Evolutionary conservation across 2,329 filamentous ascomycete genomes (phyloP), one percentile per base, ranked within the genome.

Genomic region (Penicillium palitans): DNA sequence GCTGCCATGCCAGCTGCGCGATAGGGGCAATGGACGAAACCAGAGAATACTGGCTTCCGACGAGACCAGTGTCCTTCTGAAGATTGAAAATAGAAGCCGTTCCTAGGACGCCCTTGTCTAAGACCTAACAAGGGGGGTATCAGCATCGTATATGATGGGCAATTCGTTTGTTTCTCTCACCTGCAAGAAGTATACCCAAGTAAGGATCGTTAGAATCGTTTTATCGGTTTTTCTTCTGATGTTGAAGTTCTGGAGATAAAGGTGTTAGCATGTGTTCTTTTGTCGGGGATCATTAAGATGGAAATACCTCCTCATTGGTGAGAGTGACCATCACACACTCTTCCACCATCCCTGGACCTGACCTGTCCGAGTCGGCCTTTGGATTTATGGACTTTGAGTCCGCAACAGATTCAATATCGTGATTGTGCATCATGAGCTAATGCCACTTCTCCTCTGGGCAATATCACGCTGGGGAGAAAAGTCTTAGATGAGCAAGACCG

Each of bases 161-260:
- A 13, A 24, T 37, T 13, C 4, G 15, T 12, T n/a, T 5, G 5
- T 6, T 6, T n/a, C 6, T 37, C 31, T 49, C 31, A 37, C 46
- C 15, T 49, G 46, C 24, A 49, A n/a, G 21, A 49, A 49, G 46
- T 49, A 49, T n/a, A 49, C 46, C 46, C 46, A 49, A 1, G 46
- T 49, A 15, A 49, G 46, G 9, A 49, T 49, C 0, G 21, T 21
- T 6, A 49, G 15, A n/a, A 49, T 49, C 13, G 12, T 29, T 24
- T 37, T 37, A 13, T 49, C 46, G 2, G 46, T 49, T 31, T 49
- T 37, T n/a, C 9, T 35, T n/a, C 35, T 13, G 10, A 49, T 49
- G 6, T 19, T 7, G 3, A 37, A 9, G 21, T 29, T 49, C 31
- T 49, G 9, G 9, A 24, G 2, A 12, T 3, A 40, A 4, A 25